Evolutionary conservation across 148 eudicot species (phyloP).

Genomic region (Rhododendron henanense): DNA sequence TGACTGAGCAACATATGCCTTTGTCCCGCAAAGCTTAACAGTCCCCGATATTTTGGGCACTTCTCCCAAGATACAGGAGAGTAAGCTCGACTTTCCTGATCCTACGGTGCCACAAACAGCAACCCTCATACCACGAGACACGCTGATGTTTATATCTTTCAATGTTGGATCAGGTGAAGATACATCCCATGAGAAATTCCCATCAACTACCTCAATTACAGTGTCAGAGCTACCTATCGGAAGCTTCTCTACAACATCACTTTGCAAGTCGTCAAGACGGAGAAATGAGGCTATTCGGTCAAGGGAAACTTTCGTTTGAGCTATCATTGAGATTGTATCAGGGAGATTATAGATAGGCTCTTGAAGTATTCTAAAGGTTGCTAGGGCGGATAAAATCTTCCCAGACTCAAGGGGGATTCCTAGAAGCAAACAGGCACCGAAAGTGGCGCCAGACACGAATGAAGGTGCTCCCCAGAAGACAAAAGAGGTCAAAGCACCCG

Average conservation of each 20-base stretch:
- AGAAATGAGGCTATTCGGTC: slow-evolving; percentile 48
- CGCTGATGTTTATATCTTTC: slow-evolving; percentile 38
- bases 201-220: slow-evolving; percentile 38
- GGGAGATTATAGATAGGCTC: slow-evolving; percentile 47
- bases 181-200: slow-evolving; percentile 46
- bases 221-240: slow-evolving; percentile 28
- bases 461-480: slow-evolving; percentile 51
- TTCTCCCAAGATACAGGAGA: slow-evolving; percentile 52
- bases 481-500: slow-evolving; percentile 31
- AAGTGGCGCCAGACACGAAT: slow-evolving; percentile 42
- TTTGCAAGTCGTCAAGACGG: slow-evolving; percentile 38
- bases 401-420: slow-evolving; percentile 53
- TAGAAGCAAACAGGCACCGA: slow-evolving; percentile 37
- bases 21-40: slow-evolving; percentile 36
- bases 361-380: slow-evolving; percentile 46
- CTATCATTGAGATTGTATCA: slow-evolving; percentile 39
- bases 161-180: slow-evolving; percentile 32
- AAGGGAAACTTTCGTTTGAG: slow-evolving; percentile 54
- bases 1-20: slow-evolving; percentile 53
- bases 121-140: slow-evolving; percentile 48
- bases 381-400: slow-evolving; percentile 45
- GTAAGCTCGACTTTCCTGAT: slow-evolving; percentile 51
- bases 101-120: slow-evolving; percentile 66
- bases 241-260: slow-evolving; percentile 29
- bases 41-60: slow-evolving; percentile 38